Conservation (phyloP, 352 stramenopile genomes). For the Globisporangium ultimum region DNA sequence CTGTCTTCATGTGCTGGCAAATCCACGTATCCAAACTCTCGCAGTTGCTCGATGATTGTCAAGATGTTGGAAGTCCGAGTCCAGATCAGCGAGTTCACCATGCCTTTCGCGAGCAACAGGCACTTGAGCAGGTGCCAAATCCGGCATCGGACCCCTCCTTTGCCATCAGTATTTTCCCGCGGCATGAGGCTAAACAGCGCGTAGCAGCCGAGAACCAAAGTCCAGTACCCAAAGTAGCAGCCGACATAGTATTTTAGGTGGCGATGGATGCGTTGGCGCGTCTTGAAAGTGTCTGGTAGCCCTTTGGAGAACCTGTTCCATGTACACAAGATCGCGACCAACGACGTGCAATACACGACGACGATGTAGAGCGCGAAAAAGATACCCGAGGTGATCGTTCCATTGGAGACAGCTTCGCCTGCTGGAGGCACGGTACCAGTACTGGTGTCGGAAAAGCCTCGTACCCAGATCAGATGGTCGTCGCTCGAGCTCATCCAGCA, state of each 20-base stretch:
- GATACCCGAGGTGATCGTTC: constrained; percentile 53
- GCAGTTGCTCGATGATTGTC: constrained; percentile 67
- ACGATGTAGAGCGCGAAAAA: constrained; percentile 85
- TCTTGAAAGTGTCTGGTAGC: constrained; percentile 70
- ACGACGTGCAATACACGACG: constrained; percentile 73
- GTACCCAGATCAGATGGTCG: constrained; percentile 27
- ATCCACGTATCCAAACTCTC: constrained; percentile 52
- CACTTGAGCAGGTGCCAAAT: constrained; percentile 74
- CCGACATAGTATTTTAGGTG: constrained; percentile 88
- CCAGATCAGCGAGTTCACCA: constrained; percentile 83
- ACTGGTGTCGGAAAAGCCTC: neutral
- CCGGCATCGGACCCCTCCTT: constrained; percentile 45
- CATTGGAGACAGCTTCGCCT: constrained; percentile 21
- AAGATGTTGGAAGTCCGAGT: constrained; percentile 82
- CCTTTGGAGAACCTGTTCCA: constrained; percentile 82
- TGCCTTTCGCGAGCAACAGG: constrained; percentile 68
- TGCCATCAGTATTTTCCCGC: constrained; percentile 16
- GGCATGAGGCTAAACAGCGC: constrained; percentile 64
- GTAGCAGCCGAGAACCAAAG: constrained; percentile 66
- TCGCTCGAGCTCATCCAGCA: constrained; percentile 71
- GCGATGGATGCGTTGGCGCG: constrained; percentile 68
- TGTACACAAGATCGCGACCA: constrained; percentile 69
- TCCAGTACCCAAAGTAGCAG: constrained; percentile 86
- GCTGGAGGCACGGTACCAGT: no score
- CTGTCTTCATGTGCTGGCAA: constrained; percentile 67